Evolutionary conservation across 345 rosid genomes (phyloP).

Genomic region (Tarenaya hassleriana): DNA sequence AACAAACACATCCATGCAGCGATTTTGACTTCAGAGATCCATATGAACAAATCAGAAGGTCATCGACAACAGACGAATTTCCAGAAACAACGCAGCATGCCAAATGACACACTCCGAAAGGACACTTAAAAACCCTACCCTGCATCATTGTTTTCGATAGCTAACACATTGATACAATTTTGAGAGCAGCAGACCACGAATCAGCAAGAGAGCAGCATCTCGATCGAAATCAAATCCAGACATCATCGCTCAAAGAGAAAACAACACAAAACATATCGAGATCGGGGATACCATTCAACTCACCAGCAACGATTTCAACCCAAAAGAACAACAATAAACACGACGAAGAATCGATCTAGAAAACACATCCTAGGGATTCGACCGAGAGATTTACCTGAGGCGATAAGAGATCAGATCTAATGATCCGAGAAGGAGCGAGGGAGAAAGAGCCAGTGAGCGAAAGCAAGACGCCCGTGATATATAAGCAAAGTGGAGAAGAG

Average conservation of each 20-base stretch:
- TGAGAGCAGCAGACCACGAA: no score
- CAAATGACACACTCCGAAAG: background rate
- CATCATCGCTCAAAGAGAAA: background rate
- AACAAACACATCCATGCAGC: no score
- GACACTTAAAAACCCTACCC: no score
- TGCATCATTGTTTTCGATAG: no score
- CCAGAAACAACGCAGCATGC: no score
- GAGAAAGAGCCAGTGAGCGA: background rate
- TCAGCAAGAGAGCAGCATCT: background rate
- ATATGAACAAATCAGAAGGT: no score
- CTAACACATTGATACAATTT: no score
- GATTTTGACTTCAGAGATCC: no score
- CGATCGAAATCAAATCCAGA: background rate
- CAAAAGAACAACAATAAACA: background rate
- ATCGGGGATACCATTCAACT: background rate
- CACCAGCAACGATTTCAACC: background rate
- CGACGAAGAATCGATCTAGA: background rate
- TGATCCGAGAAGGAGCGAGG: constrained; percentile 4
- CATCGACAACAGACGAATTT: no score
- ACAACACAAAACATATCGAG: no score
- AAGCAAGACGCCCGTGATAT: background rate
- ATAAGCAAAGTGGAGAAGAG: background rate
- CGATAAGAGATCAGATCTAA: constrained; percentile 10
- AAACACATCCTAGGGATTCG: background rate
- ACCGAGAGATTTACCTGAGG: background rate